These are phyloP conservation scores for Eucalyptus cloeziana DNA, from an alignment of 345 rosid species.

Conservation along the genomic window DNA sequence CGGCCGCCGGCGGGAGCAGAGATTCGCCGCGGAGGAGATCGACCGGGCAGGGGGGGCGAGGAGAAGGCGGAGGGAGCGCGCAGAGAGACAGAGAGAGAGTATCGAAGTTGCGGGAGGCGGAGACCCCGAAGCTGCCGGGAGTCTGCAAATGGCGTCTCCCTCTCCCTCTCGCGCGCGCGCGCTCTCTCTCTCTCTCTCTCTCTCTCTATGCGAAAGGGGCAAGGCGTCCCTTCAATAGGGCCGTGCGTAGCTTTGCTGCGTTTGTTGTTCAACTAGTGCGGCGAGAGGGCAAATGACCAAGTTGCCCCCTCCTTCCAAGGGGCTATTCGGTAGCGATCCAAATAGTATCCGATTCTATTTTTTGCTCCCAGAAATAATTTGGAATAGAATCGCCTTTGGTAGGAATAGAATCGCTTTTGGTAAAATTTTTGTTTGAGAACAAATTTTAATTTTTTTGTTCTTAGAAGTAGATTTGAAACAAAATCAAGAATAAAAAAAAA, in stretches of 20 bases:
- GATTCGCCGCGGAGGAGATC: neutral
- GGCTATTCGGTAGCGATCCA: too few relatives aligned
- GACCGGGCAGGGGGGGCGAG: neutral
- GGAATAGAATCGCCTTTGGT: too few relatives aligned
- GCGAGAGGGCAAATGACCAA: neutral
- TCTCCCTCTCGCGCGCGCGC: neutral
- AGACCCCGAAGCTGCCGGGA: constrained; percentile 5
- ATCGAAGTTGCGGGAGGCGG: constrained; percentile 3
- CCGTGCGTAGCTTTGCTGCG: neutral
- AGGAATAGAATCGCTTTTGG: too few relatives aligned
- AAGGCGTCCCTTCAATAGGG: neutral
- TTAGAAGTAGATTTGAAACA: too few relatives aligned
- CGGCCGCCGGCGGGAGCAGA: neutral
- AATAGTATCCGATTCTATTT: too few relatives aligned
- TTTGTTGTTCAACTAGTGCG: neutral
- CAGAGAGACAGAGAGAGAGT: neutral
- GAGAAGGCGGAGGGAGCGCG: neutral
- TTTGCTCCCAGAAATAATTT: too few relatives aligned
- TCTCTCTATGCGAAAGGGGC: neutral
- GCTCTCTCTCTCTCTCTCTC: neutral
- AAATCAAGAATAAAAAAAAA: too few relatives aligned
- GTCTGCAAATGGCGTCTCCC: neutral
- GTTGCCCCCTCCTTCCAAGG: neutral
- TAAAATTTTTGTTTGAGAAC: too few relatives aligned
- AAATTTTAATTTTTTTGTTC: too few relatives aligned